These are phyloP conservation scores for Gynostemma pentaphyllum DNA, from an alignment of 306 rosid genomes.

Conservation along the genomic window DNA sequence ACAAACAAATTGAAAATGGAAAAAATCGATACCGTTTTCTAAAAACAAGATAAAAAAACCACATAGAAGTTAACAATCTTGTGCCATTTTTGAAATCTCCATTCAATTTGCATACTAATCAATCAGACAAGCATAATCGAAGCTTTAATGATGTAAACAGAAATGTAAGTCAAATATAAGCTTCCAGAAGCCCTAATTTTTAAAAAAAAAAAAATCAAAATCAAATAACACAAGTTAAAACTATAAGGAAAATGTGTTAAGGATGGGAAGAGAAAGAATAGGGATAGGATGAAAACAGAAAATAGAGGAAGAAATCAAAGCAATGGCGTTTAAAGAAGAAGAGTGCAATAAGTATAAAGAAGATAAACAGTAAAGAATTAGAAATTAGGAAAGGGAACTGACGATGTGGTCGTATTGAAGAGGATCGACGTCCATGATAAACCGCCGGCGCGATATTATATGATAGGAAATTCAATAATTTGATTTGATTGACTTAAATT, in stretches of 20 bases:
- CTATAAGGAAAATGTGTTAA: not conserved
- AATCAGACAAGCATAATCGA: no score
- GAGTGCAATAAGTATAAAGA: not conserved
- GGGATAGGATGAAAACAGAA: not conserved
- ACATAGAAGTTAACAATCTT: not conserved
- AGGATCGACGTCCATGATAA: constrained; percentile 73
- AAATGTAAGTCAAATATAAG: no score
- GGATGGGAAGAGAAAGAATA: not conserved
- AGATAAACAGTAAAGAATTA: not conserved
- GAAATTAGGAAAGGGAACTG: constrained; percentile 13
- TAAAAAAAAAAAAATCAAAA: not conserved
- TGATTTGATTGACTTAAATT: no score
- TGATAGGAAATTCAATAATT: no score
- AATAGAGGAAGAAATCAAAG: not conserved
- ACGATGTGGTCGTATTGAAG: constrained; percentile 62
- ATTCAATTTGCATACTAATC: not conserved
- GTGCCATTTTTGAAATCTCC: not conserved
- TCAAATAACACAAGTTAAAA: no score
- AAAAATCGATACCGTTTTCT: not conserved
- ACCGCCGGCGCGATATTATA: constrained; percentile 8
- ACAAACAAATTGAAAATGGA: not conserved
- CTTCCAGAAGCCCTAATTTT: not conserved
- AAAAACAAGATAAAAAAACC: not conserved
- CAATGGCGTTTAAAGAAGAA: not conserved
- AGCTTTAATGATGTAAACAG: not conserved